These are phyloP conservation scores for Lactarius sanguifluus DNA, from an alignment of 768 basidiomycete genomes.

Conservation along the genomic window DNA sequence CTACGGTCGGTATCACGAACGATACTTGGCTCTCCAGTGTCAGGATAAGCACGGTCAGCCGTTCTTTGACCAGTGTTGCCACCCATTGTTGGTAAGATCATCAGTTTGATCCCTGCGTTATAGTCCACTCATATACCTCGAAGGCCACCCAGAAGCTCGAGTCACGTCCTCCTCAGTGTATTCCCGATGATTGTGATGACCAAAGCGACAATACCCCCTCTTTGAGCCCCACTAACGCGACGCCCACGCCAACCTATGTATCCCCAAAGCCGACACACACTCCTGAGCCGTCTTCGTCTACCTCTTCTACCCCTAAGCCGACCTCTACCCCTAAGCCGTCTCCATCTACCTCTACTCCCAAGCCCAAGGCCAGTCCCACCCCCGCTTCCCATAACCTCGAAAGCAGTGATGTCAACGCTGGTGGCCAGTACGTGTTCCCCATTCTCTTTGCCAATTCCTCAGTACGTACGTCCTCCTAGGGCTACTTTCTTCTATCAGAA, in stretches of 20 bases:
- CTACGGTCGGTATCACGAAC: slow-evolving; percentile 56
- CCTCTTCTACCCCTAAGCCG: slow-evolving; percentile 3
- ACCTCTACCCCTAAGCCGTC: too few species aligned
- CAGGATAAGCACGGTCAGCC: slow-evolving; percentile 37
- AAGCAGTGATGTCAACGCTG: slow-evolving; percentile 12
- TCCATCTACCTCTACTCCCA: slow-evolving; percentile 10
- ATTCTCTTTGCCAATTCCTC: slow-evolving; percentile 1
- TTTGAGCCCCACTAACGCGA: not conserved
- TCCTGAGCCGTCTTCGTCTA: slow-evolving; percentile 4
- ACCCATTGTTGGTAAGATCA: slow-evolving; percentile 57
- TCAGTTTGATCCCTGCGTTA: slow-evolving; percentile 11
- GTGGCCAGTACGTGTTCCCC: slow-evolving; percentile 12
- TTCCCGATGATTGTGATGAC: slow-evolving; percentile 43
- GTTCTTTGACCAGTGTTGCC: slow-evolving; percentile 72
- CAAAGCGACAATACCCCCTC: slow-evolving; percentile 27
- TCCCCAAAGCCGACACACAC: not conserved
- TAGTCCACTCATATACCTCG: not conserved
- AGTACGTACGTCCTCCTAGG: slow-evolving; percentile 23
- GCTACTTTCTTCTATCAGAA: slow-evolving; percentile 49
- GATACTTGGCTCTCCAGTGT: slow-evolving; percentile 60
- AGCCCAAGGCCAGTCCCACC: slow-evolving; percentile 11
- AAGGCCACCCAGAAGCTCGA: slow-evolving; percentile 54
- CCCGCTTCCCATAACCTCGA: too few species aligned
- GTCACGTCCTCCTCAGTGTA: slow-evolving; percentile 54
- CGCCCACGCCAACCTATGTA: not conserved